These are phyloP conservation scores for Knoxia roxburghii DNA, from an alignment of 257 asterid genomes.

Conservation along the genomic window DNA sequence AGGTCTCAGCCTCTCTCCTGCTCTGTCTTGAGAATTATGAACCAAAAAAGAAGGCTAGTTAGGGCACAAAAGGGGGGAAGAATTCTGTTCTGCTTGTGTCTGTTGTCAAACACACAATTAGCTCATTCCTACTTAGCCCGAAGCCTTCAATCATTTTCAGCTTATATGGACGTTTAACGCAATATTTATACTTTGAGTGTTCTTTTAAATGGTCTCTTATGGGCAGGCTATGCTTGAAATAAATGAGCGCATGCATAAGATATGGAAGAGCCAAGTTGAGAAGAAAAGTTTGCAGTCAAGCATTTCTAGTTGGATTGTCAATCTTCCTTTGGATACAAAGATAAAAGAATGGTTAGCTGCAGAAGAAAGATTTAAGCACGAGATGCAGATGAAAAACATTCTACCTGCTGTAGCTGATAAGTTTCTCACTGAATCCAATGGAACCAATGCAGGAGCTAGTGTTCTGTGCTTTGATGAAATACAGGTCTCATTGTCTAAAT, in stretches of 20 bases:
- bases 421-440: conserved; percentile 65
- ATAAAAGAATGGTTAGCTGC: conserved; percentile 90
- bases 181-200: not conserved
- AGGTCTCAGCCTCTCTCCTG: not conserved
- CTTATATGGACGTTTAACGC: not conserved
- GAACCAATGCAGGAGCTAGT: conserved; percentile 65
- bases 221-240: conserved; percentile 94
- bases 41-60: not conserved
- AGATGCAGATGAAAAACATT: conserved; percentile 67
- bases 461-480: conserved; percentile 92
- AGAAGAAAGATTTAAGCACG: conserved; percentile 90
- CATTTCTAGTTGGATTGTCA: conserved; percentile 73
- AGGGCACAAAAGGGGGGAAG: not conserved
- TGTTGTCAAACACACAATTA: not conserved
- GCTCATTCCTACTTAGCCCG: not conserved
- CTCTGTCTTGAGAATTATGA: not conserved
- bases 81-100: not conserved
- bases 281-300: conserved; percentile 62
- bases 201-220: conserved; percentile 4
- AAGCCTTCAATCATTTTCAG: not conserved
- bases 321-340: conserved; percentile 83
- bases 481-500: conserved; percentile 48
- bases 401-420: conserved; percentile 94
- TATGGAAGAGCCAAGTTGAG: conserved; percentile 58
- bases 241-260: conserved; percentile 80